Conservation (phyloP, 2,329 filamentous ascomycete genomes). For the Alternaria consortialis region DNA sequence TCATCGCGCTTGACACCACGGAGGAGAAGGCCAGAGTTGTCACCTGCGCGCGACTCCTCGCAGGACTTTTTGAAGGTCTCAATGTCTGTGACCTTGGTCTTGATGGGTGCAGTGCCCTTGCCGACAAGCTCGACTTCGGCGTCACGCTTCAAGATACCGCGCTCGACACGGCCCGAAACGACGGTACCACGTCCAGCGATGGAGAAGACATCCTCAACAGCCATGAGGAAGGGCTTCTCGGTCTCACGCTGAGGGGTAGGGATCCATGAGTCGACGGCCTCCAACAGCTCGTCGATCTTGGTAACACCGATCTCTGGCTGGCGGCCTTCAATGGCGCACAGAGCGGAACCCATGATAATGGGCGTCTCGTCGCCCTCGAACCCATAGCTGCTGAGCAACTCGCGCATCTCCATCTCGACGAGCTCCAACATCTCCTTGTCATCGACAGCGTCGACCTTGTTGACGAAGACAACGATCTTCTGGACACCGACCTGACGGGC, state of each 20-base stretch:
- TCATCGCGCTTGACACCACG: conserved; percentile 97
- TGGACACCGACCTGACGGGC: conserved; percentile 98
- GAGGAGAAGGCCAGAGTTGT: conserved; percentile 97
- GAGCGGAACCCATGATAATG: conserved; percentile 94
- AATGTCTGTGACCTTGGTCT: conserved; percentile 99
- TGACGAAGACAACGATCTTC: conserved; percentile 98
- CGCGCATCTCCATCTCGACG: conserved; percentile 99
- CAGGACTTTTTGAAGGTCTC: conserved; percentile 99
- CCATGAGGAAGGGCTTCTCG: conserved; percentile 99
- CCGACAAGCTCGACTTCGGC: conserved; percentile 94
- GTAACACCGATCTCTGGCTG: conserved; percentile 83
- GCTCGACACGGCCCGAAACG: conserved; percentile 95
- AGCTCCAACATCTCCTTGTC: conserved; percentile 99
- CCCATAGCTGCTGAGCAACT: conserved; percentile 89
- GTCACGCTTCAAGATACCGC: conserved; percentile 92
- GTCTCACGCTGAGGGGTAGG: conserved; percentile 92
- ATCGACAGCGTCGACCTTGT: conserved; percentile 98
- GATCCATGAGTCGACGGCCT: conserved; percentile 94
- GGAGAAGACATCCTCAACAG: conserved; percentile 76
- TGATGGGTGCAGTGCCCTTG: conserved; percentile 81
- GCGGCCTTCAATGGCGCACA: conserved; percentile 90
- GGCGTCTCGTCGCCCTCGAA: conserved; percentile 99
- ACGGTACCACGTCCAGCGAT: conserved; percentile 89
- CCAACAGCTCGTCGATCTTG: conserved; percentile 91
- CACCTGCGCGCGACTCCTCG: conserved; percentile 92